Conservation (phyloP, 2,329 filamentous ascomycete genomes). For the Scopulariopsis brevicaulis region DNA sequence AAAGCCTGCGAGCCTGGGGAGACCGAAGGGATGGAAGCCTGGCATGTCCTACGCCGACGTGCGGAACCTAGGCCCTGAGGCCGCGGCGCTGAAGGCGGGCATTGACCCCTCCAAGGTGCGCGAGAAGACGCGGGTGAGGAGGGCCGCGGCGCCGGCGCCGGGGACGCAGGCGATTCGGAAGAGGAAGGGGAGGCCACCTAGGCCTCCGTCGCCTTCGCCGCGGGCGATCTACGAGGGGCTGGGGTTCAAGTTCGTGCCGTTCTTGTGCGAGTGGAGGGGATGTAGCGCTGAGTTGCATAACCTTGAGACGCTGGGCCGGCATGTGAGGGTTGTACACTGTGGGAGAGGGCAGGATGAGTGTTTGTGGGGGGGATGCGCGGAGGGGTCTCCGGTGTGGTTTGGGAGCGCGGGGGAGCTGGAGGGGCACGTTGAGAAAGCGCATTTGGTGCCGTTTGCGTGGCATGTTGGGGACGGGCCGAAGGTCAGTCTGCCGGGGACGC, state of each 20-base stretch:
- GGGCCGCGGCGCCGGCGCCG: not conserved
- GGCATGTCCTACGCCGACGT: conserved; percentile 17
- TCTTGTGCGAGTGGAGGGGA: conserved; percentile 46
- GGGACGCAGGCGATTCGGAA: not conserved
- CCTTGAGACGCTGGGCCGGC: conserved; percentile 42
- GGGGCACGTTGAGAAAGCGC: conserved; percentile 40
- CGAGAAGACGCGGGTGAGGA: not conserved
- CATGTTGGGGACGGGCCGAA: conserved; percentile 47
- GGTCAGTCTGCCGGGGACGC: conserved; percentile 19
- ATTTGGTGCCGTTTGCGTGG: conserved; percentile 43
- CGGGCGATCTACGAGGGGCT: conserved; percentile 27
- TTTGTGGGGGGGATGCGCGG: conserved; percentile 28
- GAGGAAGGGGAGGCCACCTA: not conserved
- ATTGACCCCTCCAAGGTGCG: not conserved
- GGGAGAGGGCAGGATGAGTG: conserved; percentile 13
- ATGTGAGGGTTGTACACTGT: conserved; percentile 40
- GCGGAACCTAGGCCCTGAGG: conserved; percentile 5
- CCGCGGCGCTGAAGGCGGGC: not conserved
- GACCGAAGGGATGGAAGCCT: conserved; percentile 33
- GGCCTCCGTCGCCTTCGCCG: conserved; percentile 18
- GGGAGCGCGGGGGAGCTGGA: conserved; percentile 21
- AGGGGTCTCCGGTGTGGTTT: not conserved
- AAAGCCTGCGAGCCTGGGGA: conserved; percentile 17
- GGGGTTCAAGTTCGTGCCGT: conserved; percentile 34
- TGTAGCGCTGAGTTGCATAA: conserved; percentile 54